A percentile compares a stretch with the other conserved stretches of the same genome.
These are phyloP conservation scores for Penicillium ochrochloron DNA, from an alignment of 495 filamentous ascomycete genomes.

Conservation along the genomic window DNA sequence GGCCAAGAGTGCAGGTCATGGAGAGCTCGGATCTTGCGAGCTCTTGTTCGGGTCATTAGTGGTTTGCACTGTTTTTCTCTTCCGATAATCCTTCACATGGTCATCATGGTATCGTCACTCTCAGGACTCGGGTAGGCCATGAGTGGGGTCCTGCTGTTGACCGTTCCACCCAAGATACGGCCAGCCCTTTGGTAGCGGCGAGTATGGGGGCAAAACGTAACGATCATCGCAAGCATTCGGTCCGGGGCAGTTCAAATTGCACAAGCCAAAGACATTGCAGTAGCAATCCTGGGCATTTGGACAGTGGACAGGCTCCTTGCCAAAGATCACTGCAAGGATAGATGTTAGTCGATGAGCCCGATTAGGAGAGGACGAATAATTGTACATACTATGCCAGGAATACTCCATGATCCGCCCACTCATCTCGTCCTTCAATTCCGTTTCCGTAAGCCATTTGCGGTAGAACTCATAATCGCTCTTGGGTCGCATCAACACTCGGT, in stretches of 20 bases:
- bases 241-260: slow-evolving; percentile 51
- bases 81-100: background rate
- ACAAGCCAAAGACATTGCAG: slow-evolving; percentile 67
- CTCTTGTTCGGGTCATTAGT: background rate
- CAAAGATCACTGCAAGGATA: slow-evolving; percentile 49
- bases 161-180: slow-evolving; percentile 57
- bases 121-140: slow-evolving; percentile 44
- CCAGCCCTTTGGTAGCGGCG: slow-evolving; percentile 54
- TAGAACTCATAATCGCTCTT: slow-evolving; percentile 61
- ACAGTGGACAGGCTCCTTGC: slow-evolving; percentile 57
- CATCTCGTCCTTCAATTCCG: slow-evolving; percentile 57
- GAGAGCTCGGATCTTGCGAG: background rate
- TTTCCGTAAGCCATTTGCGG: slow-evolving; percentile 63
- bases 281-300: slow-evolving; percentile 62
- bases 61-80: background rate
- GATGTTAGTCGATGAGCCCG: slow-evolving; percentile 15
- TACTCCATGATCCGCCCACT: slow-evolving; percentile 76
- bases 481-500: slow-evolving; percentile 51
- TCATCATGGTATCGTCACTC: background rate
- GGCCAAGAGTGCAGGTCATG: background rate
- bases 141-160: slow-evolving; percentile 46
- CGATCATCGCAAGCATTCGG: slow-evolving; percentile 46
- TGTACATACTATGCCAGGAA: slow-evolving; percentile 65
- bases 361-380: background rate
- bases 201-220: slow-evolving; percentile 53